Evolutionary conservation across 2,329 filamentous ascomycete species (phyloP), one percentile per base, ranked within the genome.

Genomic region (Tolypocladium capitatum): DNA sequence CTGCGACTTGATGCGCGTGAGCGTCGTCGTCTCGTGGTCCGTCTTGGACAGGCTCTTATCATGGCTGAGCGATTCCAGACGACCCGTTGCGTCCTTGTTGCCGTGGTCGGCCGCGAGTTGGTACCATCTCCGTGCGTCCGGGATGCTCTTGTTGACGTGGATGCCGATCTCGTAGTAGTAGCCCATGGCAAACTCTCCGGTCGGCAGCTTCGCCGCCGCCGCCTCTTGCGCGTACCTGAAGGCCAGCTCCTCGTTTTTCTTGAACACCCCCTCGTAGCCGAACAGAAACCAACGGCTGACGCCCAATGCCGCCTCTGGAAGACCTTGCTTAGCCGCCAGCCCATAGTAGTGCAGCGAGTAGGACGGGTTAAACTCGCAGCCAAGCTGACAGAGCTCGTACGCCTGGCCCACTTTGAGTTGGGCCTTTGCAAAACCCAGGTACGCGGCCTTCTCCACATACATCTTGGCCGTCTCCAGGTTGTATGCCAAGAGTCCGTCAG

Each of bases 201-300:
- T 97, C 0, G 88, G 76, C 44, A 97, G 75, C 48, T 89, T 89
- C 35, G 81, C 78, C 45, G 80, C 73, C 9, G 92, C 91, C 11
- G 92, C 92, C 55, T 91, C 80, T 57, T 91, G 80, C 1, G 92
- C 92, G 60, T 95, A 97, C 46, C 81, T 84, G 66, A 86, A 98
- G 7, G 92, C 91, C 44, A 97, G 70, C 61, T 91, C 85, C 66
- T 98, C 92, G 59, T 96, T 97, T 74, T 97, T 97, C 51, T 86
- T 79, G 60, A 98, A 96, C 7, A 94, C 75, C 21, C 84, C 84
- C 55, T 97, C 91, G 54, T 92, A 90, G 3, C 92, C 92, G 59
- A 94, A 97, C 28, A 98, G 74, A 62, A 97, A 98, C 92, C 92
- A 98, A 66, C 95, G 92, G 66, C 91, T 97, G 51, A 98, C 89